Percentiles rank a stretch among this genome's conserved stretches.
These are phyloP conservation scores for Bruguiera sexangula DNA, from an alignment of 345 rosid genomes.

Conservation along the genomic window DNA sequence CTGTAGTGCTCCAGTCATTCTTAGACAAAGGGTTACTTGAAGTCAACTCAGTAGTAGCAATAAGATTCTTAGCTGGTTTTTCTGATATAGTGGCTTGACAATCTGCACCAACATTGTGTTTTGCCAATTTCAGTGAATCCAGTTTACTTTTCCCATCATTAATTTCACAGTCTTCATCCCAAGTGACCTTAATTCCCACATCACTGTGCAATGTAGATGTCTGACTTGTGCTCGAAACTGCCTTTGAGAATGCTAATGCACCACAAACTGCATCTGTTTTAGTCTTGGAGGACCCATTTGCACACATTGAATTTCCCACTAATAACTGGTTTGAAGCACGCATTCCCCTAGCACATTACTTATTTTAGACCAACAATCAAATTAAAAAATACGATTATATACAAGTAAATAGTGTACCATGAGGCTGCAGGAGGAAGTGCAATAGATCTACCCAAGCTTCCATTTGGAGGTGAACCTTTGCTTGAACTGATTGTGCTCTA, in stretches of 20 bases:
- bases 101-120: constrained; percentile 11
- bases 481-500: constrained; percentile 40
- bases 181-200: constrained; percentile 16
- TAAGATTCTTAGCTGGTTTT: constrained; percentile 17
- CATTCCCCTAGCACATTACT: constrained; percentile 46
- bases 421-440: constrained; percentile 89
- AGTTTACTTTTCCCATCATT: constrained; percentile 16
- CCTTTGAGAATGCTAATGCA: constrained; percentile 39
- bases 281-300: constrained; percentile 53
- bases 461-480: constrained; percentile 61
- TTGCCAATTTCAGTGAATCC: constrained; percentile 18
- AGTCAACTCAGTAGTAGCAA: constrained; percentile 2
- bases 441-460: constrained; percentile 48
- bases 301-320: constrained; percentile 32
- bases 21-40: constrained; percentile 10
- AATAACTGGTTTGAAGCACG: constrained; percentile 47
- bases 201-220: constrained; percentile 18
- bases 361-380: constrained; percentile 17
- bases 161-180: constrained; percentile 24
- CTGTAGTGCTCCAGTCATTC: constrained; percentile 13
- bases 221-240: constrained; percentile 41
- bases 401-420: constrained; percentile 44
- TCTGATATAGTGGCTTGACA: constrained; percentile 2
- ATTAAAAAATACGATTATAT: not conserved
- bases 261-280: constrained; percentile 37